Base-by-base conservation (phyloP, 345 rosid genomes). In the Euphorbia pulcherrima region DNA sequence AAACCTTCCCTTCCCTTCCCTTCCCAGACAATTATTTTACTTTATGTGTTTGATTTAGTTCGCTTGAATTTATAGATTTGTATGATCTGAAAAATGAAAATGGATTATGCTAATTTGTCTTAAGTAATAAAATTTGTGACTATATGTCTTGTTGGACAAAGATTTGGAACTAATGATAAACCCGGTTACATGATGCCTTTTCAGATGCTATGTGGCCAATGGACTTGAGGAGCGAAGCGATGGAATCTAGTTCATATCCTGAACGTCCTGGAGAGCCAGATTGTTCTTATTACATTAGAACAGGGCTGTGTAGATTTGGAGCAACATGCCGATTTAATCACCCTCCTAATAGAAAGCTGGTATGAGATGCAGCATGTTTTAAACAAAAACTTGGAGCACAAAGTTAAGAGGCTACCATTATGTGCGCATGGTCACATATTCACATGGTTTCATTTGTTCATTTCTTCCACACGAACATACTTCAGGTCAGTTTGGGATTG, bases 301-400 rank as follows among this genome's bases (percentile, higher is more conserved):
- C 99, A 53, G 99, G 99, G 41, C 94, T 95, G 62, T 95, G 99
- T 78, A 85, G 98, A 82, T 95, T 90, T 82, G 87, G 90, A 33
- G 75, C 86, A 57, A 86, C 83, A 20, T 86, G 90, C 66, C 84
- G 90, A 60, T 86, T 78, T 75, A 83, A 86, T 74, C 90, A 86
- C 67, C 90, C 99, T 75, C 90, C 86, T 79, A 92, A 92, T 77
- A 78, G 99, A 41, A 91, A 87, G 81, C 87, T 95, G 98, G 99
- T 95, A 86, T 48, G 65, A 60, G 8, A 65, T 63, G 67, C 64
- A 64, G 55, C 58, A 50, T 75, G 48, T 68, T 53, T n/a, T 70
- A 44, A 62, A 60, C 26, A 39, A 65, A 35, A 73, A 57, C 17
- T 74, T 67, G 51, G 52, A 70, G 40, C 68, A 57, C 21, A n/a